phyloP scores from a whole-genome alignment of 192 early-diverging fungal species.

The Podila epicladia region DNA sequence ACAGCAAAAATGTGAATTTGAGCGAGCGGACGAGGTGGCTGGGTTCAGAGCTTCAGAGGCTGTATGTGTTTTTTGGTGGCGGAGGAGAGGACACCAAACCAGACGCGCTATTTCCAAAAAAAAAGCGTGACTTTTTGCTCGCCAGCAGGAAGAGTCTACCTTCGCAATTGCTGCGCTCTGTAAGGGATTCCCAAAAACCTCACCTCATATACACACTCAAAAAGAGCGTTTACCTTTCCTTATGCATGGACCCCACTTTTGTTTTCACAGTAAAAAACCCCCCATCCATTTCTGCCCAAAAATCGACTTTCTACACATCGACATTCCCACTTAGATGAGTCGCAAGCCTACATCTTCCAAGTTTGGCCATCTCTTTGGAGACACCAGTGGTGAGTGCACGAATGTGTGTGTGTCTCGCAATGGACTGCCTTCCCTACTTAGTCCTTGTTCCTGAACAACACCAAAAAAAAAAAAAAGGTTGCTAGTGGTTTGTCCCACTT shows the following conservation, averaged over 20 bases:
- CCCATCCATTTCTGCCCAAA: background rate
- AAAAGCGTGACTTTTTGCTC: no score
- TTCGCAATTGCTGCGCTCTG: no score
- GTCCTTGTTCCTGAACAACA: background rate
- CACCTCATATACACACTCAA: background rate
- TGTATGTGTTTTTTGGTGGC: no score
- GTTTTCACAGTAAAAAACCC: no score
- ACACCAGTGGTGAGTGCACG: conserved; percentile 29
- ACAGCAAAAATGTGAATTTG: no score
- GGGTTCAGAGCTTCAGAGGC: no score
- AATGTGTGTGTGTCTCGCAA: background rate
- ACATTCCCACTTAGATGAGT: conserved; percentile 10
- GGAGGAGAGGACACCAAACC: no score
- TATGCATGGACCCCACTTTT: no score
- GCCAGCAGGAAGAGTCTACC: no score
- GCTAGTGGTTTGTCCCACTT: no score
- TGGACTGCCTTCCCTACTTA: background rate
- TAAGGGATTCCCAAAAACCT: background rate
- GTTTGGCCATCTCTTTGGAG: conserved; percentile 53
- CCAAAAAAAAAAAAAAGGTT: background rate
- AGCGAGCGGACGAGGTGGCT: no score
- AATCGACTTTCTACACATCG: background rate
- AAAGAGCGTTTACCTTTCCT: background rate
- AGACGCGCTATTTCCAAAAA: no score
- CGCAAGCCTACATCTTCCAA: conserved; percentile 42